These are phyloP conservation scores for Diphasiastrum complanatum DNA, from an alignment of 83 land plant species.

Conservation along the genomic window DNA sequence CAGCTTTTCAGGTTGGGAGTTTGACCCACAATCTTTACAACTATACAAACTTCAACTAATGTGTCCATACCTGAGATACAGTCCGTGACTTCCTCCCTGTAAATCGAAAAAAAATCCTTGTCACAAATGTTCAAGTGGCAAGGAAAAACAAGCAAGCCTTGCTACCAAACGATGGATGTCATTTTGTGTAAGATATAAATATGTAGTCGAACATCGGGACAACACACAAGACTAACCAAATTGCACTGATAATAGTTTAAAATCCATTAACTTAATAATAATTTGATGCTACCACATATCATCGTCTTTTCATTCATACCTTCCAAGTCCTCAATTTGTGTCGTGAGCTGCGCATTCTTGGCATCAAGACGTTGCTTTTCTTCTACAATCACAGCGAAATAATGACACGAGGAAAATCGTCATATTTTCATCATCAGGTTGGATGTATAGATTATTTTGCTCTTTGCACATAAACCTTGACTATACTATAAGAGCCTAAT, in stretches of 20 bases:
- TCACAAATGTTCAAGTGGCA: no score
- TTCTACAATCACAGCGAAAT: slow-evolving; percentile 31
- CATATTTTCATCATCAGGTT: not conserved
- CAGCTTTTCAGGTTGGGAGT: no score
- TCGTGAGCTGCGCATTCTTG: slow-evolving; percentile 45
- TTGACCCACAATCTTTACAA: no score
- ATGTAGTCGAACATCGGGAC: not conserved
- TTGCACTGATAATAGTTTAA: not conserved
- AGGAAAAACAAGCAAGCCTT: no score
- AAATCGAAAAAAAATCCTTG: no score
- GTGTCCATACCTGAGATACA: no score
- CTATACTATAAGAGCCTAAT: no score
- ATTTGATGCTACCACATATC: no score
- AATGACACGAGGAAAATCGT: not conserved
- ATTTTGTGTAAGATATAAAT: not conserved
- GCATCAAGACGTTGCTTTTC: slow-evolving; percentile 35
- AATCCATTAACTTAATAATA: no score
- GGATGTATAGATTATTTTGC: not conserved
- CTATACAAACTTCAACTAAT: no score
- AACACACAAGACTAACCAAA: not conserved
- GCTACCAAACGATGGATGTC: no score
- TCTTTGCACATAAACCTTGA: not conserved
- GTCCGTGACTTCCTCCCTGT: no score
- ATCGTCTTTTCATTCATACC: slow-evolving; percentile 33
- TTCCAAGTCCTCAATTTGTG: slow-evolving; percentile 54